phyloP scores from a whole-genome alignment of 306 rosid genomes.

The Mucuna pruriens region DNA sequence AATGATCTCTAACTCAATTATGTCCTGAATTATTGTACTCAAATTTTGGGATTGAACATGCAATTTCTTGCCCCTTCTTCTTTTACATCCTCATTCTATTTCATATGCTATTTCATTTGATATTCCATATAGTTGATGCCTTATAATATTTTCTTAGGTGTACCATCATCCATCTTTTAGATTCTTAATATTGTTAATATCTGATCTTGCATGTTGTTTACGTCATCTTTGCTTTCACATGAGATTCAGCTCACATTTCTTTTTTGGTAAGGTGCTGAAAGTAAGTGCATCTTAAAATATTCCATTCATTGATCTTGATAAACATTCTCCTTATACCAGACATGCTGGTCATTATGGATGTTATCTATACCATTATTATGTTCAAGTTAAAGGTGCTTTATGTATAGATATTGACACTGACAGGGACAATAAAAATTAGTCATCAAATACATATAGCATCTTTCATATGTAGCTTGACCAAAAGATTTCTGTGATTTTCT shows the following conservation, averaged over 20 bases:
- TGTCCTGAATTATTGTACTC: neutral
- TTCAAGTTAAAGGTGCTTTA: neutral
- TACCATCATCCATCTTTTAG: neutral
- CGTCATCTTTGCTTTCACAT: neutral
- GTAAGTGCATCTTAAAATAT: conserved; percentile 12
- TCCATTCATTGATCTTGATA: neutral
- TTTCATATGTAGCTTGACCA: conserved; percentile 14
- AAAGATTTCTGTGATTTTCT: conserved; percentile 11
- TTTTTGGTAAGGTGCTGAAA: neutral
- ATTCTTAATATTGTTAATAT: neutral
- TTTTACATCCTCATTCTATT: neutral
- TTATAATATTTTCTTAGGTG: neutral
- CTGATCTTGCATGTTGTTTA: neutral
- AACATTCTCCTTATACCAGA: neutral
- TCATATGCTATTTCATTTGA: neutral
- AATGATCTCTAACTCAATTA: neutral
- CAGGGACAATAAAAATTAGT: neutral
- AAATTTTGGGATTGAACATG: neutral
- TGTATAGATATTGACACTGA: neutral
- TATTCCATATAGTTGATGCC: neutral
- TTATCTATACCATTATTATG: neutral
- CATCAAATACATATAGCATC: neutral
- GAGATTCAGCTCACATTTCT: neutral
- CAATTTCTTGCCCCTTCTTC: neutral
- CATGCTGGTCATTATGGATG: neutral